Evolutionary conservation across 345 rosid species (phyloP), one percentile per base, ranked within the genome.

Genomic region (Noccaea bulbosa): DNA sequence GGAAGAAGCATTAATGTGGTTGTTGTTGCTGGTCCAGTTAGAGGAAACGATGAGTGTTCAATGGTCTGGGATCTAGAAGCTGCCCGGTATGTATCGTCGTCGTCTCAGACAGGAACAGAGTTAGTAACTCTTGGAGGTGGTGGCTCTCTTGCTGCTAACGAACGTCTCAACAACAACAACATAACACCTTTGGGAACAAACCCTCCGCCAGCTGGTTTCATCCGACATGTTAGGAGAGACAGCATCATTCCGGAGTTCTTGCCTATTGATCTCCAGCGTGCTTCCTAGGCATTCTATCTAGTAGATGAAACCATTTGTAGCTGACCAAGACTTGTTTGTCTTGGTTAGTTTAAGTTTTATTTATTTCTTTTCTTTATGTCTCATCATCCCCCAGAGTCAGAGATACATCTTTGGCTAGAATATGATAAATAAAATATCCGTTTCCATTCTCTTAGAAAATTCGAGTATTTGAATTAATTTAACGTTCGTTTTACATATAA

Each of bases 21-120:
- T 15, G 11, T 41, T 35, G 76, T 63, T 27, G 11, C 33, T 35
- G 60, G 11, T 15, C 58, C 83, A 11, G n/a, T 27, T 38, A 73
- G 89, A 76, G 81, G 77, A 57, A 79, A 79, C 67, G 48, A 73
- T 6, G 83, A 84, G 71, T 81, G 76, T 61, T 81, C 90, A 6
- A 93, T 93, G 5, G 81, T 84, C 61, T 90, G 98, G 98, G 93
- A 93, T 80, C 93, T 79, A 47, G 92, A 88, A 77, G 97, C 97
- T 2, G 93, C 92, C 55, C 86, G 92, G 59, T 93, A 88, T 10
- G 87, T 88, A 27, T 84, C 93, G 24, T 81, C 93, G 0, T 80
- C 88, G 20, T 17, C 20, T 4, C 87, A 78, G 81, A 72, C 82
- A 0, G 80, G 89, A 58, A 24, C 84, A 12, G 92, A 90, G 71